Base-by-base conservation (phyloP, 192 early-diverging fungal genomes). In the Mortierella alpina region DNA sequence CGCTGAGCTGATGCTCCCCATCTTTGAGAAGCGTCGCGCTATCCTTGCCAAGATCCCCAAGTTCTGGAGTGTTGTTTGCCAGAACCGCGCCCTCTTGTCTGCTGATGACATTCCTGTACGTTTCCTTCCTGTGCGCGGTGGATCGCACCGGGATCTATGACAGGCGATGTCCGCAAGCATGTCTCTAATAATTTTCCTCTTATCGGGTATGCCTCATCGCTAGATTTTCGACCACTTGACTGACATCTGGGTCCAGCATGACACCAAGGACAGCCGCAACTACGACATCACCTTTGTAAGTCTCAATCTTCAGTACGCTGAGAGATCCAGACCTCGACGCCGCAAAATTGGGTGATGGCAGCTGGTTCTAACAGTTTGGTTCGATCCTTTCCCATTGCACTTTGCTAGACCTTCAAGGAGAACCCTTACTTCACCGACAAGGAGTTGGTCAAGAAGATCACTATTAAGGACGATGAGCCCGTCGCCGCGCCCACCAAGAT, bases 11-110 rank as follows among this genome's bases (percentile, higher is more conserved):
- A 63, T 80, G 70, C 20, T 46, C 18, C 77, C 77, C 31, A 53
- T 80, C 54, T 68, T 52, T 17, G 68, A 88, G 82, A 85, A 88
- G 88, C 87, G 88, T 60, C 83, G 85, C 62, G 81, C 55, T 4
- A 66, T 88, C 57, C 84, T 88, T 60, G 83, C 80, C 65, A 70
- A 85, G n/a, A 87, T 88, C 64, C 83, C 84, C 57, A 84, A 86
- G 49, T 90, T 90, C 68, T 90, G 88, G 88, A 68, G 80, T 52
- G 87, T 86, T 67, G 84, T 86, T 54, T 85, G 86, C 80, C 84
- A 83, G 84, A 59, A 44, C 18, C 45, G 57, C 57, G 42, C 31
- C 31, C 31, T 31, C 31, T 31, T 31, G 31, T 31, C 31, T 31
- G 31, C 31, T 31, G 31, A 31, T 31, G 77, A 80, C 47, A 17